Evolutionary conservation across 2,329 filamentous ascomycete species (phyloP).

Genomic region (Exophiala dermatitidis): DNA sequence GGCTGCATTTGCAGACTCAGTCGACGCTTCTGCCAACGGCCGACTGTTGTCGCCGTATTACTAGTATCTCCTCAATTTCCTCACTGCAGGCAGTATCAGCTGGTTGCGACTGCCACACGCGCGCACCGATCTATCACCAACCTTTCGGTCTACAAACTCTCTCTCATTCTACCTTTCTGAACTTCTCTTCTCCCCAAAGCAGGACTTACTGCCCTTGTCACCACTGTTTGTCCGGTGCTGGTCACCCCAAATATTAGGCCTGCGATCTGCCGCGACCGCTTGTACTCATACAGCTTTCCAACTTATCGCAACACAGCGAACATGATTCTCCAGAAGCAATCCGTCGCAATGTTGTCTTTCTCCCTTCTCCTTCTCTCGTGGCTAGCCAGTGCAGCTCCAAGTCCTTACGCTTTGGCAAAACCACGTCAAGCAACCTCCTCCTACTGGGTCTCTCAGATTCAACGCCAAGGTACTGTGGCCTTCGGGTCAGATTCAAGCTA

Average conservation of each 20-base stretch:
- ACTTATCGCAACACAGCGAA: not conserved
- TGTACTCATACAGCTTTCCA: not conserved
- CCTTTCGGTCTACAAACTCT: not conserved
- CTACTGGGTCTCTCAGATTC: constrained; percentile 67
- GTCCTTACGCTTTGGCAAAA: constrained; percentile 2
- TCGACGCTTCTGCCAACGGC: not conserved
- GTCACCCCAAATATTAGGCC: constrained; percentile 2
- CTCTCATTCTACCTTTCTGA: not conserved
- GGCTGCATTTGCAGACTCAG: not conserved
- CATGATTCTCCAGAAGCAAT: not conserved
- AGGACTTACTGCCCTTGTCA: constrained; percentile 1
- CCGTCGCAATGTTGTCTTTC: constrained; percentile 10
- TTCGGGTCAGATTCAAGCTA: constrained; percentile 48
- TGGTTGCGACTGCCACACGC: not conserved
- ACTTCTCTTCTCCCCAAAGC: not conserved
- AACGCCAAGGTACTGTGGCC: constrained; percentile 61
- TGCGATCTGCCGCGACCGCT: not conserved
- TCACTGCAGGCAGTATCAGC: not conserved
- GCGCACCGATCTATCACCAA: not conserved
- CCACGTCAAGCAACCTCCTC: constrained; percentile 17
- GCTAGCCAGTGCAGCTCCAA: constrained; percentile 10
- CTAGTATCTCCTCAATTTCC: not conserved
- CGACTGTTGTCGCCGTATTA: not conserved
- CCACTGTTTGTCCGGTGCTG: constrained; percentile 8
- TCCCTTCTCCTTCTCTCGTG: constrained; percentile 13